These are phyloP conservation scores for Lolium rigidum DNA, from an alignment of 176 grass and related monocot genomes.

Conservation along the genomic window DNA sequence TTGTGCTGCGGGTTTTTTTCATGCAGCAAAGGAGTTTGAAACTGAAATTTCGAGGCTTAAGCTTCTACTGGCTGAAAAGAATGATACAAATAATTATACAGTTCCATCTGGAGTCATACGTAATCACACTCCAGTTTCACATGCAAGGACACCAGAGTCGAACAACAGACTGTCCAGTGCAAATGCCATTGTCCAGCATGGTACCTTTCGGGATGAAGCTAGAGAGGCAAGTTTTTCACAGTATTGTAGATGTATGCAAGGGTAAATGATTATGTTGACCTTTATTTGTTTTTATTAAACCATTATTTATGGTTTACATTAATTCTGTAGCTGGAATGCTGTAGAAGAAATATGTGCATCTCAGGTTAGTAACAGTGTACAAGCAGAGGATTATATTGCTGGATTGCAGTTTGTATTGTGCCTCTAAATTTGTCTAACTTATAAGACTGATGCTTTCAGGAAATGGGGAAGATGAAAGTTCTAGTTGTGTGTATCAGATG, in stretches of 20 bases:
- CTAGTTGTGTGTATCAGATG: conserved; percentile 49
- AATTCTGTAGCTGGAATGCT: conserved; percentile 53
- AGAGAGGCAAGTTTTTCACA: too few species aligned
- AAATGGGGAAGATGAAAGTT: conserved; percentile 42
- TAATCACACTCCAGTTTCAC: conserved; percentile 26
- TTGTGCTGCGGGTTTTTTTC: not conserved
- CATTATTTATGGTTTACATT: conserved; percentile 45
- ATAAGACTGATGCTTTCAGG: conserved; percentile 45
- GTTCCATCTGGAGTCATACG: not conserved
- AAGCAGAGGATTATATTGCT: not conserved
- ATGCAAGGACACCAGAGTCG: conserved; percentile 29
- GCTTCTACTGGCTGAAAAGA: conserved; percentile 54
- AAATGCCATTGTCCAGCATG: conserved; percentile 12
- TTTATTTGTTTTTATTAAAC: conserved; percentile 36
- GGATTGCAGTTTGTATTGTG: not conserved
- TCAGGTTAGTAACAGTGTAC: conserved; percentile 56
- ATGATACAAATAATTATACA: conserved; percentile 32
- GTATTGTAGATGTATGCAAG: conserved; percentile 3
- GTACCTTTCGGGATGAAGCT: conserved; percentile 22
- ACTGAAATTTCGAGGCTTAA: conserved; percentile 63
- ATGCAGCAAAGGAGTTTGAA: conserved; percentile 65
- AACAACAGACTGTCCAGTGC: conserved; percentile 11
- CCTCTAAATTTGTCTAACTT: conserved; percentile 40
- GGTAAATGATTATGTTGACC: conserved; percentile 6
- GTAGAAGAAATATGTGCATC: conserved; percentile 34